Base-by-base conservation (phyloP, 768 basidiomycete species). In the Lactarius vividus region DNA sequence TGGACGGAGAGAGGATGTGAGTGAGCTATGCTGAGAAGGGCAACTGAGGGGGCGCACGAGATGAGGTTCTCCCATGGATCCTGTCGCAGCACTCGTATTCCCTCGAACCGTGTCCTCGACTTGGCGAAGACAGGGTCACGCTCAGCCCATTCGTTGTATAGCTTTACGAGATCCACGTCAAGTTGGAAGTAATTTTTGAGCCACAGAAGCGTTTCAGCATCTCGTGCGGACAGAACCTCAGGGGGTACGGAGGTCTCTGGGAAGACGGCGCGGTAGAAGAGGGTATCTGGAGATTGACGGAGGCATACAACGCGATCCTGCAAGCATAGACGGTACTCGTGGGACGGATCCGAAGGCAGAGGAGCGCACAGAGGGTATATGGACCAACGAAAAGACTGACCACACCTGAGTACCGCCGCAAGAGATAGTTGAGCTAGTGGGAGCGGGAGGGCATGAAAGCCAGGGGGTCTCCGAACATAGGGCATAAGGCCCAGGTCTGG, bases 1-100 rank as follows among this genome's bases (percentile, higher is more conserved):
- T 96, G 61, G 6, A 53, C 0, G 29, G 8, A 35, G 8, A 42
- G 9, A 46, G 11, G 61, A 46, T 7, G 40, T 46, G 31, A 54
- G 53, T 35, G 42, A 61, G 52, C 44, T 23, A 16, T 23, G 26
- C 1, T 10, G 16, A 31, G 28, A 10, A 59, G 29, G 11, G 59
- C 31, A 15, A 66, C 44, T 66, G 35, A 23, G 20, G 31, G 15
- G 9, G 85, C 92, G 72, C 76, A 97, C 95, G 93, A 94, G 53
- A 98, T 78, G 33, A 98, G 83, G 72, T 92, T 96, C 77, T 98
- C 96, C 89, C 94, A 98, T 70, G 94, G 93, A 73, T 96, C 94
- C 77, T 98, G 96, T 72, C 92, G 82, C 46, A 98, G 76, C 65
- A 98, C 88, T 61, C 96, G 78, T 54, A 96, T 91, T 9, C 97